Conservation (phyloP, 2,329 filamentous ascomycete genomes). For the Ophiostoma sp. region DNA sequence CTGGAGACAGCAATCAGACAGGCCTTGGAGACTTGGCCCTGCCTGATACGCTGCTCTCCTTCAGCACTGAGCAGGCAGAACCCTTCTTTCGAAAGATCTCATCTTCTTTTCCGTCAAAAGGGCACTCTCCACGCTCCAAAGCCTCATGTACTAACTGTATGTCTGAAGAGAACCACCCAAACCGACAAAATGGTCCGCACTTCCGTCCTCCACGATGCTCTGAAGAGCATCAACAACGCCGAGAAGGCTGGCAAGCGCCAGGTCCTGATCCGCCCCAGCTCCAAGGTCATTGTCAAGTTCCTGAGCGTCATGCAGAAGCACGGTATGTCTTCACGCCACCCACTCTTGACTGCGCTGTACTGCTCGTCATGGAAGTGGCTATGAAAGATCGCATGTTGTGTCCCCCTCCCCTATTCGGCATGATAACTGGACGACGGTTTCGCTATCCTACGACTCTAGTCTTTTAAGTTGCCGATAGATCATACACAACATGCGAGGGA, state of each 20-base stretch:
- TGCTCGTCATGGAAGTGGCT: conserved; percentile 15
- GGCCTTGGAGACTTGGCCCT: conserved; percentile 17
- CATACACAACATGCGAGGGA: conserved; percentile 61
- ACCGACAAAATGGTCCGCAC: conserved; percentile 96
- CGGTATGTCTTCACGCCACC: conserved; percentile 58
- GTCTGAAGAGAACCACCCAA: conserved; percentile 37
- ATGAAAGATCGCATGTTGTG: conserved; percentile 9
- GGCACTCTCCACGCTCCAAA: conserved; percentile 65
- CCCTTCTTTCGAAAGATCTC: conserved; percentile 45
- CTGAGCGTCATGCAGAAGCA: conserved; percentile 98
- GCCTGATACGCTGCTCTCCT: conserved; percentile 59
- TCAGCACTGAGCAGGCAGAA: conserved; percentile 64
- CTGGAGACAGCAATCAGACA: conserved; percentile 57
- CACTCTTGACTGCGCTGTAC: conserved; percentile 10
- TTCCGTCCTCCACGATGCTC: conserved; percentile 98
- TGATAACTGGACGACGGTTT: conserved; percentile 99
- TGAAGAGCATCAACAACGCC: conserved; percentile 99
- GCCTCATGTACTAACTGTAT: conserved; percentile 58
- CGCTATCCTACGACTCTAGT: conserved; percentile 79
- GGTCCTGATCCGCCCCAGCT: conserved; percentile 94
- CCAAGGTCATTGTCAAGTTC: conserved; percentile 99
- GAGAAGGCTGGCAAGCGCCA: conserved; percentile 99
- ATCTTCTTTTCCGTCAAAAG: conserved; percentile 37
- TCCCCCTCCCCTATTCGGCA: conserved; percentile 61
- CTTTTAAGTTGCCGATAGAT: conserved; percentile 99